These are phyloP conservation scores for Verbena officinalis DNA, from an alignment of 257 asterid species.

Conservation along the genomic window DNA sequence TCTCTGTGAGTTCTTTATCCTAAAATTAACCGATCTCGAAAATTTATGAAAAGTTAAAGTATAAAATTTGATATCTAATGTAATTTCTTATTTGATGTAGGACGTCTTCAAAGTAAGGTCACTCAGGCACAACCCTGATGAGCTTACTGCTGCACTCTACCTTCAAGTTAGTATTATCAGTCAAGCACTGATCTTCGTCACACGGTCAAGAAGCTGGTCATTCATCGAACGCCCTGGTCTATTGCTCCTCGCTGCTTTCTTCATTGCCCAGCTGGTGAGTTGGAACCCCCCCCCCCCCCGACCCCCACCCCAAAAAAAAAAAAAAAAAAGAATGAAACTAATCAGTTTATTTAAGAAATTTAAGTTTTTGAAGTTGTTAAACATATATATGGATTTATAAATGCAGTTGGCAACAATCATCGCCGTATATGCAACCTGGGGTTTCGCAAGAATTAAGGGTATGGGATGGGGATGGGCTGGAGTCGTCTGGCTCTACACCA, in stretches of 20 bases:
- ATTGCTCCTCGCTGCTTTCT: slow-evolving; percentile 66
- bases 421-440: slow-evolving; percentile 78
- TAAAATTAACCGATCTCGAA: background rate
- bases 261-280: slow-evolving; percentile 72
- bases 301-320: too few species aligned
- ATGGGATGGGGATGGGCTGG: slow-evolving; percentile 96
- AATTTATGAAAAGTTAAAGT: too few species aligned
- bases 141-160: slow-evolving; percentile 81
- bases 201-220: slow-evolving; percentile 88
- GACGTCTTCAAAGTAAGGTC: slow-evolving; percentile 51
- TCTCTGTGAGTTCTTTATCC: slow-evolving; percentile 42
- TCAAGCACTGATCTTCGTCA: slow-evolving; percentile 89
- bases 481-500: slow-evolving; percentile 71
- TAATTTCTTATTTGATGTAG: slow-evolving; percentile 27
- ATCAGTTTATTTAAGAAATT: background rate
- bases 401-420: slow-evolving; percentile 65
- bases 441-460: slow-evolving; percentile 72
- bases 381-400: background rate
- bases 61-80: background rate
- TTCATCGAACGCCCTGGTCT: slow-evolving; percentile 80
- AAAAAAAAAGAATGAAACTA: background rate
- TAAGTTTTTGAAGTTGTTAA: too few species aligned
- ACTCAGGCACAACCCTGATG: slow-evolving; percentile 44
- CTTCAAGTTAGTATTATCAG: slow-evolving; percentile 97
- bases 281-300: too few species aligned